Evolutionary conservation across 2,329 filamentous ascomycete species (phyloP), one percentile per base, ranked within the genome.

Genomic region (Pseudocercospora vitis): DNA sequence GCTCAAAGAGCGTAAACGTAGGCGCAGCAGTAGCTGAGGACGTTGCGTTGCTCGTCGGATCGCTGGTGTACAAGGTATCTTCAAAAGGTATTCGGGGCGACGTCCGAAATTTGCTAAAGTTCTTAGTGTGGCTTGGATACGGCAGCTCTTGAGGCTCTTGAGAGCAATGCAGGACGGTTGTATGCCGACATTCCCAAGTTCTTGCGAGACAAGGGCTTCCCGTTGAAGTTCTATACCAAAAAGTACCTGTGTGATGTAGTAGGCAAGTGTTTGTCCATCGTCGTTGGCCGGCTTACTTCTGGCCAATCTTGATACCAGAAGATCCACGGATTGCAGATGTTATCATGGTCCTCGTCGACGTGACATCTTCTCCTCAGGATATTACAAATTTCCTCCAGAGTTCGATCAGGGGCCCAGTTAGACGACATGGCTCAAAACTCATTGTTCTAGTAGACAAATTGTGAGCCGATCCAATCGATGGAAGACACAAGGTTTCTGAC

Each of bases 11-110:
- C 14, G 42, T 46, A n/a, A 14, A 46, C 42, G 26, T 46, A 46
- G 29, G 14, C 23, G 42, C 23, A 14, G 26, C 23, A 1, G n/a
- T 16, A 29, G 42, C n/a, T n/a, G 42, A 46, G 12, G 23, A 46
- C 21, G 42, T 46, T 31, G 42, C 42, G 42, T 46, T 21, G 21
- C 26, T 46, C 18, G 23, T 46, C 26, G 42, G 42, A 14, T 46
- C 3, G n/a, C 42, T 46, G 42, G 42, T 46, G 3, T 46, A 46
- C 42, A 46, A 46, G 42, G 42, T 46, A 46, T n/a, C 26, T 28
- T 4, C n/a, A 11, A 31, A 11, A 21, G 42, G 16, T 46, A 16
- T n/a, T 46, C 16, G 16, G 11, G 18, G 16, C 23, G n/a, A 45
- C 23, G 16, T 31, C 29, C 26, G 14, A 46, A 16, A 16, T 28